Evolutionary conservation across 1,284 basidiomycete genomes (phyloP).

Genomic region (Sporisorium exsertum): DNA sequence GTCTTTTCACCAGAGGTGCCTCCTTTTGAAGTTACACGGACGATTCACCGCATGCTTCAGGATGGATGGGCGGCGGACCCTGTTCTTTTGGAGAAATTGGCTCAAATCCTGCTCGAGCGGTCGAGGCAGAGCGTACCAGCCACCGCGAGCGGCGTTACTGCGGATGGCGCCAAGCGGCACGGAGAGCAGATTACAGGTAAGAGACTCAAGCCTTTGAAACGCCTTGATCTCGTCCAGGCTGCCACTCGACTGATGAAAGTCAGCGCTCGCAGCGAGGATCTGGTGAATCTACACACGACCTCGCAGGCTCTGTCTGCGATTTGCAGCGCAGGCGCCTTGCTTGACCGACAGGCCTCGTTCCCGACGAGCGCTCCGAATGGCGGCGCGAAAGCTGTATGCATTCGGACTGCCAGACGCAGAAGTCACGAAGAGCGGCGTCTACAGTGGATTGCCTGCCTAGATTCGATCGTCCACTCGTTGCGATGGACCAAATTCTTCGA

Average conservation of each 20-base stretch:
- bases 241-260: conserved; percentile 24
- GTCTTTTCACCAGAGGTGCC: conserved; percentile 6
- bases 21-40: conserved; percentile 10
- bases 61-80: conserved; percentile 21
- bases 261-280: conserved; percentile 13
- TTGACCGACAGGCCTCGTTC: not conserved
- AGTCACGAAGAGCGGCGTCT: conserved; percentile 8
- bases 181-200: not conserved
- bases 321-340: not conserved
- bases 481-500: conserved; percentile 44
- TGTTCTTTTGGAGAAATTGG: conserved; percentile 22
- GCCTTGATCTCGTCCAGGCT: conserved; percentile 11
- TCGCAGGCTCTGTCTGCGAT: conserved; percentile 21
- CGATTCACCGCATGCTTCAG: conserved; percentile 5
- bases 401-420: not conserved
- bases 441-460: conserved; percentile 25
- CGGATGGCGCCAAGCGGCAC: not conserved
- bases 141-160: not conserved
- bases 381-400: not conserved
- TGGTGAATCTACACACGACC: conserved; percentile 35
- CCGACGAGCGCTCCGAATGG: not conserved
- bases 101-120: conserved; percentile 16
- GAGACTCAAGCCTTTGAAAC: not conserved
- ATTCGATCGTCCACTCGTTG: conserved; percentile 30
- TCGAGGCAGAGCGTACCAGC: not conserved